These are phyloP conservation scores for Teunomyces atbi DNA, from an alignment of 805 yeast species.

Conservation along the genomic window DNA sequence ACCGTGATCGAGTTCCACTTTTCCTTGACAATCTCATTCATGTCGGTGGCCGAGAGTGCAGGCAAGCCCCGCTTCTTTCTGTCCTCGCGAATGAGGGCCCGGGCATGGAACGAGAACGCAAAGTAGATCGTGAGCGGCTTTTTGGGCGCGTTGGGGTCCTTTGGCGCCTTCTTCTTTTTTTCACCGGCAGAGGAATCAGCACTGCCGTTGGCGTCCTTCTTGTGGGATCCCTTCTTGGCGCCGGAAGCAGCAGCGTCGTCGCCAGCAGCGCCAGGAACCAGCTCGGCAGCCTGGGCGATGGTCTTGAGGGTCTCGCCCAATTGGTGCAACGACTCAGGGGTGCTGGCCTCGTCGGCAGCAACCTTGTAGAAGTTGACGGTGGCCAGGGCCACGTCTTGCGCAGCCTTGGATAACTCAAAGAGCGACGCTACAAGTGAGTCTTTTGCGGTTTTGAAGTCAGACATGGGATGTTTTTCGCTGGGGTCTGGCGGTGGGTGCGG, in stretches of 20 bases:
- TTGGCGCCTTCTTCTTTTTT: slow-evolving; percentile 51
- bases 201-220: slow-evolving; percentile 13
- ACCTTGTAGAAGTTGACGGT: slow-evolving; percentile 72
- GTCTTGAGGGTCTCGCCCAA: slow-evolving; percentile 38
- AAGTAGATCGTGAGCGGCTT: slow-evolving; percentile 89
- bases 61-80: slow-evolving; percentile 57
- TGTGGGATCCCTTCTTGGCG: slow-evolving; percentile 12
- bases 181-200: slow-evolving; percentile 13
- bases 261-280: slow-evolving; percentile 9
- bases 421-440: slow-evolving; percentile 66
- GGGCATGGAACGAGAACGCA: slow-evolving; percentile 67
- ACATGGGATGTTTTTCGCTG: slow-evolving; percentile 9
- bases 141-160: slow-evolving; percentile 93
- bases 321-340: slow-evolving; percentile 37
- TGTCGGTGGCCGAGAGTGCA: slow-evolving; percentile 69
- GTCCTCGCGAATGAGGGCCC: slow-evolving; percentile 69
- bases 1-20: slow-evolving; percentile 72
- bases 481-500: slow-evolving; percentile 3
- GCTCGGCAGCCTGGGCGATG: slow-evolving; percentile 31
- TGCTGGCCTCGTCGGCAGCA: slow-evolving; percentile 45
- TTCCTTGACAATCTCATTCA: slow-evolving; percentile 74
- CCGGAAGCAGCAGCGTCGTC: slow-evolving; percentile 15
- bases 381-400: slow-evolving; percentile 78
- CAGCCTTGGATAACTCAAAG: slow-evolving; percentile 82
- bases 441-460: slow-evolving; percentile 20